phyloP scores from a whole-genome alignment of 176 grass and related monocot genomes.

The Avena eriantha region DNA sequence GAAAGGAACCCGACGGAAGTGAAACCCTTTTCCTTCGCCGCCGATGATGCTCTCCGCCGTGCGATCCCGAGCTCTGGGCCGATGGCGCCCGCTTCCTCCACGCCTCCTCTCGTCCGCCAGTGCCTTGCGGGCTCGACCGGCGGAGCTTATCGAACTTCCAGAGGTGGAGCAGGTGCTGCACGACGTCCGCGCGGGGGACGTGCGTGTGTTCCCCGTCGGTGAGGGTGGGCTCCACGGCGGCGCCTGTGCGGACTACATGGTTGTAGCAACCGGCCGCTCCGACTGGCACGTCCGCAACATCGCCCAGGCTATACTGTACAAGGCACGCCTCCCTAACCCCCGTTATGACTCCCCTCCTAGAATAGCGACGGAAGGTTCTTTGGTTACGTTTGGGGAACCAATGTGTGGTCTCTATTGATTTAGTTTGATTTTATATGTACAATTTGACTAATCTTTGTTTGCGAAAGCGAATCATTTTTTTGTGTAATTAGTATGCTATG shows the following conservation, averaged over 20 bases:
- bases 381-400: not conserved
- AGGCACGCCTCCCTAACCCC: slow-evolving; percentile 43
- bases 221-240: slow-evolving; percentile 59
- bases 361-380: not conserved
- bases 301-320: slow-evolving; percentile 93
- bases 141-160: slow-evolving; percentile 56
- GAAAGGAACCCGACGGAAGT: not conserved
- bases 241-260: slow-evolving; percentile 90
- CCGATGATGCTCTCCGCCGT: slow-evolving; percentile 16
- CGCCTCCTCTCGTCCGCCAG: slow-evolving; percentile 26
- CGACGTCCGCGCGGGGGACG: slow-evolving; percentile 83
- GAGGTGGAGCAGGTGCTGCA: slow-evolving; percentile 93
- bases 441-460: not conserved
- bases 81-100: slow-evolving; percentile 8
- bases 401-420: not conserved
- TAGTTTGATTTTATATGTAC: not conserved
- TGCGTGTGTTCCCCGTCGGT: slow-evolving; percentile 84
- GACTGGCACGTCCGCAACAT: slow-evolving; percentile 98
- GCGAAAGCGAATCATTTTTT: not conserved
- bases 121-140: not conserved
- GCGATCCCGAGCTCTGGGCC: not conserved
- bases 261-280: slow-evolving; percentile 79
- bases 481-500: not conserved
- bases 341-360: not conserved
- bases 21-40: not conserved